These are phyloP conservation scores for Pyrenophora tritici-repentis DNA, from an alignment of 2,329 filamentous ascomycete genomes.

Conservation along the genomic window DNA sequence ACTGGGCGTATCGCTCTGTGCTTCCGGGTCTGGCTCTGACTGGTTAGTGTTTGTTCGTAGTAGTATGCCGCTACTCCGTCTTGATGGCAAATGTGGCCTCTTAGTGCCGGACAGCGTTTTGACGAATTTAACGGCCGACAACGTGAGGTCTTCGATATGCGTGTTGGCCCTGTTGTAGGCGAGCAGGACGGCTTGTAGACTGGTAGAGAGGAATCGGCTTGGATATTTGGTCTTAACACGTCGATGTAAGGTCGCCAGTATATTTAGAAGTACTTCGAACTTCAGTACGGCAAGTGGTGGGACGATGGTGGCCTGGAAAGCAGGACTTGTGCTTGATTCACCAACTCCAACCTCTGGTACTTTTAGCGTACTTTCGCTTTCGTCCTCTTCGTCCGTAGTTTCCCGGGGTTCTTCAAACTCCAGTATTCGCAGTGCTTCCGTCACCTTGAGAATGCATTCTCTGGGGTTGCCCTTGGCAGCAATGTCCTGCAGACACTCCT, in stretches of 20 bases:
- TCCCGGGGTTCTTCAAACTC: conserved; percentile 57
- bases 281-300: conserved; percentile 55
- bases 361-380: conserved; percentile 36
- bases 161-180: conserved; percentile 65
- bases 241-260: conserved; percentile 73
- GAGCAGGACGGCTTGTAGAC: conserved; percentile 72
- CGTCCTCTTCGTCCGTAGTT: conserved; percentile 56
- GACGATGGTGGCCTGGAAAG: conserved; percentile 26
- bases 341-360: conserved; percentile 30
- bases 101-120: conserved; percentile 70
- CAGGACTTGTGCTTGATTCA: conserved; percentile 40
- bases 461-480: conserved; percentile 78
- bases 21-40: conserved; percentile 61
- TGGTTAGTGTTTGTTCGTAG: conserved; percentile 43
- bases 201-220: conserved; percentile 76
- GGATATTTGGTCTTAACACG: conserved; percentile 78
- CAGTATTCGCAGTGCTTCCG: conserved; percentile 70
- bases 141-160: conserved; percentile 67
- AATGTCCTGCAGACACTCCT: conserved; percentile 73
- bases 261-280: conserved; percentile 71
- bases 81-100: conserved; percentile 66
- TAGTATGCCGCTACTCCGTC: conserved; percentile 59
- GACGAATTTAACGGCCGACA: conserved; percentile 71
- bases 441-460: conserved; percentile 80
- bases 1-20: conserved; percentile 51